Conservation (phyloP, 345 rosid species). For the Arabidopsis suecica region DNA sequence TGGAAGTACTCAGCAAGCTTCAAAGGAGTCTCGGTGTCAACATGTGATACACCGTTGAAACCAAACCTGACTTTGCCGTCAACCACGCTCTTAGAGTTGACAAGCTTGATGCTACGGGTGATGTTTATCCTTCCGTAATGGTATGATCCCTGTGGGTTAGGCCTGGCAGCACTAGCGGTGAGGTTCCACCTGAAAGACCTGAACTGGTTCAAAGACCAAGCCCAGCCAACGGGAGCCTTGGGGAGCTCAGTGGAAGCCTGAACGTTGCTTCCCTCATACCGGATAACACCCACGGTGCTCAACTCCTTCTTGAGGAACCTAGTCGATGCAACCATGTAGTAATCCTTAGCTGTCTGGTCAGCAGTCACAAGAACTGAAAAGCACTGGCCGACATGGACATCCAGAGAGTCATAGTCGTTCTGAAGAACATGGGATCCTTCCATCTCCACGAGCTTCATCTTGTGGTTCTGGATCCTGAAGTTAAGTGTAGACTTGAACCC, state of each 20-base stretch:
- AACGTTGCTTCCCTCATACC: slow-evolving; percentile 51
- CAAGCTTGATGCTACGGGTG: slow-evolving; percentile 66
- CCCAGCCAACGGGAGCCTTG: slow-evolving; percentile 60
- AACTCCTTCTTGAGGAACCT: slow-evolving; percentile 51
- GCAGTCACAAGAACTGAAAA: slow-evolving; percentile 61
- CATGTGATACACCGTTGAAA: slow-evolving; percentile 66
- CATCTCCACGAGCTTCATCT: slow-evolving; percentile 72
- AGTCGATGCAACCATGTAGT: slow-evolving; percentile 65
- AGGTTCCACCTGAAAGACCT: slow-evolving; percentile 76
- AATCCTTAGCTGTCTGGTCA: slow-evolving; percentile 57
- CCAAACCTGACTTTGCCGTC: slow-evolving; percentile 60
- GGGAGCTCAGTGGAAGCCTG: slow-evolving; percentile 56
- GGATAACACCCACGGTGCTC: slow-evolving; percentile 51
- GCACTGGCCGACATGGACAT: slow-evolving; percentile 72
- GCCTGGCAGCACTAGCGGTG: slow-evolving; percentile 72
- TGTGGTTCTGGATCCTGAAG: slow-evolving; percentile 67
- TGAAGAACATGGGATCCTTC: slow-evolving; percentile 70
- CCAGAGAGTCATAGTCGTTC: slow-evolving; percentile 61
- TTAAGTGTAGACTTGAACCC: slow-evolving; percentile 61
- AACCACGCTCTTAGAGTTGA: slow-evolving; percentile 44
- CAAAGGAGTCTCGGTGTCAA: slow-evolving; percentile 56
- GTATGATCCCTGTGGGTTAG: slow-evolving; percentile 78
- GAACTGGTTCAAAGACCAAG: slow-evolving; percentile 73
- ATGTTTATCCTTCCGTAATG: slow-evolving; percentile 68
- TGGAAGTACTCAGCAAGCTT: slow-evolving; percentile 68